Evolutionary conservation across 129 eudicot species (phyloP), one percentile per base, ranked within the genome.

Genomic region (Ambrosia artemisiifolia): DNA sequence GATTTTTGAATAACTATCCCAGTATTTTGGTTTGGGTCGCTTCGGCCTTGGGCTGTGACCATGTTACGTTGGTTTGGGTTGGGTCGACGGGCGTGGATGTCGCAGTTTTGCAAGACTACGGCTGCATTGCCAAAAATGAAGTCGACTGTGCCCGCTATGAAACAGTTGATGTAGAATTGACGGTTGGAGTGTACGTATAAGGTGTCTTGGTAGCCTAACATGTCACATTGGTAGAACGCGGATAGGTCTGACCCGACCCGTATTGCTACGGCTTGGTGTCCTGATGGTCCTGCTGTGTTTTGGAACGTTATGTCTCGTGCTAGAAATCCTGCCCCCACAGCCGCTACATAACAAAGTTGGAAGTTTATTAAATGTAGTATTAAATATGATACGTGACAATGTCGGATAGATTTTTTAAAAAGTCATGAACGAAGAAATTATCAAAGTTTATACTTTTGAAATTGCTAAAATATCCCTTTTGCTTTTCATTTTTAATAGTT

Each of bases 241-340:
- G 98, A 90, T 0, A 93, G 70, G 36, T 93, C 98, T 0, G 98
- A 78, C 3, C 98, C 96, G 2, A 84, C 90, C 2, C 96, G 90
- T 38, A 93, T 79, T 5, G 98, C 98, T 24, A 93, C 98, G 7
- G 98, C 98, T 78, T 93, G 98, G 79, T 93, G 77, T 63, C 92
- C 92, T 0, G 95, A 76, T 1, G 98, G 86, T 0, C 95, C 96
- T 0, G 98, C 98, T 3, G 98, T 80, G 83, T 93, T 93, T 30
- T 86, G 91, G 62, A 93, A 85, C 2, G 96, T 90, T 17, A 90
- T 73, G 79, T 79, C 98, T 16, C 95, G 83, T 19, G 98, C 98
- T 43, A 93, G 24, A 73, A 93, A 93, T 53, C 92, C 77, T 6
- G 60, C 84, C 0, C 98, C 98, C 30, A 82, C 91, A 3, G 74